Evolutionary conservation across 306 rosid genomes (phyloP), one percentile per base, ranked within the genome.

Genomic region (Acacia melanoxylon): DNA sequence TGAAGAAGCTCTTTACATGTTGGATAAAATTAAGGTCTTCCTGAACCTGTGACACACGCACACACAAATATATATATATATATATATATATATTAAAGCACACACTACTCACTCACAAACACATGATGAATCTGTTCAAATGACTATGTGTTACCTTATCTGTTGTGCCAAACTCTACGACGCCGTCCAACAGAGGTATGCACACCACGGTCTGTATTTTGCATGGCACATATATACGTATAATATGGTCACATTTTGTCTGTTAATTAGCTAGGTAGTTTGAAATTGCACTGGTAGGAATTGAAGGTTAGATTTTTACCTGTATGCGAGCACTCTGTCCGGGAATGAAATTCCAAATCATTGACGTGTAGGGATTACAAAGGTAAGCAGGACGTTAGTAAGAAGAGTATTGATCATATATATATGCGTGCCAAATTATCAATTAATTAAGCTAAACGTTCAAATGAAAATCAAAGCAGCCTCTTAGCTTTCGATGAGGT

Each of bases 121-220:
- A 63, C 42, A 29, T 15, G 41, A 29, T 62, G 11, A 25, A 24
- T 62, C 24, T 62, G 68, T 25, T 62, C 7, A 62, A 4, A 16
- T 25, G 37, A 61, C 3, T 2, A 33, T 49, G 51, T 12, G 68
- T 46, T 78, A 94, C 99, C 95, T 82, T 93, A 5, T 92, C 94
- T 0, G 88, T 90, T 59, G 97, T 89, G 81, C 99, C 99, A 0
- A 95, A 74, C 75, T 95, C 99, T n/a, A 95, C 97, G 17, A 95
- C 98, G 48, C 98, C 99, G 69, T 90, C 94, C 15, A 90, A 82
- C 11, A 95, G 78, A 62, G 99, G 99, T 89, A 95, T 90, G 88
- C 99, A 95, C 67, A 95, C 89, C 66, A 95, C 98, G 0, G 99
- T 93, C 94, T 95, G 94, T 83, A 75, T 37, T 19, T 72, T 45